phyloP scores from a whole-genome alignment of 345 rosid genomes.

The Atalantia buxifolia region DNA sequence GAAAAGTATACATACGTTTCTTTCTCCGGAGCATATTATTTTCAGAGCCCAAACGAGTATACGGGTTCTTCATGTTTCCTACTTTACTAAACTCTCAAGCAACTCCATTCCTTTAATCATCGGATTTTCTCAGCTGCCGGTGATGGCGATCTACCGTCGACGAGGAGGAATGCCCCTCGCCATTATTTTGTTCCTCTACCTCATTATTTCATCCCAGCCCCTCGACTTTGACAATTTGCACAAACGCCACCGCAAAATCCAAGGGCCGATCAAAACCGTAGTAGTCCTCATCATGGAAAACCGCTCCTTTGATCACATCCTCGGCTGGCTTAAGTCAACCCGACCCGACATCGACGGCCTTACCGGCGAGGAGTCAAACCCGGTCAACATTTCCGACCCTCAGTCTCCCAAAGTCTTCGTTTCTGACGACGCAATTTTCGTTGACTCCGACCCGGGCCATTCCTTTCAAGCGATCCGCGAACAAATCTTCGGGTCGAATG shows the following conservation, averaged over 20 bases:
- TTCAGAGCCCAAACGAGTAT: not conserved
- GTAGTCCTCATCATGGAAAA: constrained; percentile 96
- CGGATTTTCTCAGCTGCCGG: constrained; percentile 4
- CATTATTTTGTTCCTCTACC: constrained; percentile 37
- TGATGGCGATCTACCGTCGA: constrained; percentile 48
- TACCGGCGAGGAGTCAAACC: constrained; percentile 68
- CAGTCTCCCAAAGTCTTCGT: constrained; percentile 52
- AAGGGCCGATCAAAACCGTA: constrained; percentile 91
- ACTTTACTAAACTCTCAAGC: not conserved
- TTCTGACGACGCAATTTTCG: constrained; percentile 71
- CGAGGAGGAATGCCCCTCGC: constrained; percentile 41
- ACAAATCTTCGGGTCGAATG: constrained; percentile 88
- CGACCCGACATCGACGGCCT: constrained; percentile 92
- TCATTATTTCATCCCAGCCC: constrained; percentile 57
- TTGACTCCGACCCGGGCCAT: constrained; percentile 98
- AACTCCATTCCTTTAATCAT: not conserved
- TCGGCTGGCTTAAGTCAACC: constrained; percentile 91
- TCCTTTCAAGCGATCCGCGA: constrained; percentile 95
- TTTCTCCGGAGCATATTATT: not conserved
- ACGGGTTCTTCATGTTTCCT: not conserved
- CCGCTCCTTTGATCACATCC: constrained; percentile 90
- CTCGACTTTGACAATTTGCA: constrained; percentile 25
- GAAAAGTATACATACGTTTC: too few relatives aligned
- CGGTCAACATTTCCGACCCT: constrained; percentile 55
- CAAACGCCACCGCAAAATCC: constrained; percentile 43